A percentile compares a stretch with the other conserved stretches of the same genome.
Conservation (phyloP, 495 filamentous ascomycete genomes). For the Penicillium chermesinum region DNA sequence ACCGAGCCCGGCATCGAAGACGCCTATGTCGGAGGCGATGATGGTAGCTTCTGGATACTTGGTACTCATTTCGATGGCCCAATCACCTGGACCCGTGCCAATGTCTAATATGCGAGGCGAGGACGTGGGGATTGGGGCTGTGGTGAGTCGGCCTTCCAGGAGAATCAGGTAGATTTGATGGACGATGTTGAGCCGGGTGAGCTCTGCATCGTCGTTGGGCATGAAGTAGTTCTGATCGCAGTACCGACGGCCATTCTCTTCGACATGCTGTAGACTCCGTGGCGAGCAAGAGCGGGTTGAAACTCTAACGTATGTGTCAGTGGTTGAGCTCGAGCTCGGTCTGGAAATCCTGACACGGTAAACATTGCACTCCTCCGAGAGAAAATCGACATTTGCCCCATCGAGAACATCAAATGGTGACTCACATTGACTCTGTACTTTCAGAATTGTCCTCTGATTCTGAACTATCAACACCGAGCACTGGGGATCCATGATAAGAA, state of each 20-base stretch:
- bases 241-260: slow-evolving; percentile 66
- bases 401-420: neutral
- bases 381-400: neutral
- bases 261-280: slow-evolving; percentile 48
- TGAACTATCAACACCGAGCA: slow-evolving; percentile 3
- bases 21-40: slow-evolving; percentile 62
- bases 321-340: neutral
- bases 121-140: slow-evolving; percentile 48
- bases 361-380: too few relatives aligned
- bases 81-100: slow-evolving; percentile 66
- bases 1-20: slow-evolving; percentile 40
- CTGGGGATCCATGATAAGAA: slow-evolving; percentile 2
- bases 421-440: slow-evolving; percentile 26
- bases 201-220: slow-evolving; percentile 71
- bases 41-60: slow-evolving; percentile 57
- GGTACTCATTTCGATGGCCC: slow-evolving; percentile 69
- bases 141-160: slow-evolving; percentile 55
- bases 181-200: slow-evolving; percentile 62
- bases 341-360: neutral
- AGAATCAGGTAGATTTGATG: slow-evolving; percentile 61
- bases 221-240: slow-evolving; percentile 63
- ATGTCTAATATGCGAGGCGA: slow-evolving; percentile 60
- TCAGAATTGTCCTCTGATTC: slow-evolving; percentile 22
- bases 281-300: slow-evolving; percentile 57
- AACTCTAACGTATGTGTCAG: slow-evolving; percentile 29